Percentiles rank a stretch among this genome's conserved stretches.
Conservation (phyloP, 768 basidiomycete species). For the Collybia sp. region DNA sequence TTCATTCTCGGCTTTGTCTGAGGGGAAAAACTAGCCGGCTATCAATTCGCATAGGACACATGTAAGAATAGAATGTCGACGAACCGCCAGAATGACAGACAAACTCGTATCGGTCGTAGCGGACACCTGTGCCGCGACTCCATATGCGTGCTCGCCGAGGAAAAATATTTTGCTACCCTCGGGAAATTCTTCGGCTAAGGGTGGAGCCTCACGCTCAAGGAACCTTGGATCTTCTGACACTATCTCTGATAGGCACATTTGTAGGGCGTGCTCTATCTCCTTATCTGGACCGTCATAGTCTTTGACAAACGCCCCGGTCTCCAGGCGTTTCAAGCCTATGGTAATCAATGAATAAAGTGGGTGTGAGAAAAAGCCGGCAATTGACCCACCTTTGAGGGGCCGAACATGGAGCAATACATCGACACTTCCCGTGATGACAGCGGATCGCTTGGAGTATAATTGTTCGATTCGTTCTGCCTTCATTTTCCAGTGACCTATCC, state of each 20-base stretch:
- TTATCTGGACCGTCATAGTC: slow-evolving; percentile 85
- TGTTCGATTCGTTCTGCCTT: slow-evolving; percentile 81
- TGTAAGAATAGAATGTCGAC: slow-evolving; percentile 10
- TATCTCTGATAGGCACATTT: slow-evolving; percentile 79
- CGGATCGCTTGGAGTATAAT: slow-evolving; percentile 84
- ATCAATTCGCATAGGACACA: background rate
- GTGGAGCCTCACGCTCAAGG: slow-evolving; percentile 76
- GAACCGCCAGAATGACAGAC: slow-evolving; percentile 84
- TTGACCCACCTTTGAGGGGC: slow-evolving; percentile 75
- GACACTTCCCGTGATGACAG: slow-evolving; percentile 78
- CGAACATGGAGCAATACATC: slow-evolving; percentile 84
- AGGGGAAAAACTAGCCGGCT: slow-evolving; percentile 71
- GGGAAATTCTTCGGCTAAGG: slow-evolving; percentile 86
- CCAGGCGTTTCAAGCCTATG: slow-evolving; percentile 83
- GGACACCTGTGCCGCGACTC: slow-evolving; percentile 89
- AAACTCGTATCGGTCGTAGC: slow-evolving; percentile 64
- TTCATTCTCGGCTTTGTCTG: slow-evolving; percentile 75
- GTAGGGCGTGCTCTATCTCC: slow-evolving; percentile 82
- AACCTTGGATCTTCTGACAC: slow-evolving; percentile 86
- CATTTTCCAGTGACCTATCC: slow-evolving; percentile 69
- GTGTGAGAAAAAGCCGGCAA: slow-evolving; percentile 1
- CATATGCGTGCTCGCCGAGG: slow-evolving; percentile 91
- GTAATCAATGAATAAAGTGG: background rate
- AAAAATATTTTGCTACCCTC: slow-evolving; percentile 91
- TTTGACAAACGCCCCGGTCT: slow-evolving; percentile 89